These are phyloP conservation scores for Fraxinus americana DNA, from an alignment of 257 asterid species.

Conservation along the genomic window DNA sequence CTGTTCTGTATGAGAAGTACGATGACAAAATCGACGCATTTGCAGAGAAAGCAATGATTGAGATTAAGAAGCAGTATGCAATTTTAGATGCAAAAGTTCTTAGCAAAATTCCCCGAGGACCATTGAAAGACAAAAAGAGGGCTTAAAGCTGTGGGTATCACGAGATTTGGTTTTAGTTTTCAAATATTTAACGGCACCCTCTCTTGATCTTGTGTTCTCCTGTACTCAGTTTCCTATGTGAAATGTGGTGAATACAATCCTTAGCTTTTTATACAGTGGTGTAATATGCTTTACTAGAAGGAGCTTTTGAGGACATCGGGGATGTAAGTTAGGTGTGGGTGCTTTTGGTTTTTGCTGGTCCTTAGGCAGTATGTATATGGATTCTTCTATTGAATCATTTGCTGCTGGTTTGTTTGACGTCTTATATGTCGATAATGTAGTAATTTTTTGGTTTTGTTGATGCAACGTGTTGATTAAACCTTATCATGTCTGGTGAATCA, in stretches of 20 bases:
- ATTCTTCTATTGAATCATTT: background rate
- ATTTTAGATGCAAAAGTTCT: conserved; percentile 69
- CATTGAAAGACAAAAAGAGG: conserved; percentile 60
- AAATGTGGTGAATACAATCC: background rate
- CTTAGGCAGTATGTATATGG: background rate
- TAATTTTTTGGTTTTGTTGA: background rate
- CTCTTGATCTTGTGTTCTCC: background rate
- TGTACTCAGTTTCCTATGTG: background rate
- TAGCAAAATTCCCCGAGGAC: conserved; percentile 77
- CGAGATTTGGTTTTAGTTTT: background rate
- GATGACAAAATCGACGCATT: conserved; percentile 73
- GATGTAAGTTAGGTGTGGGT: background rate
- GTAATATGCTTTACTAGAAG: conserved; percentile 1
- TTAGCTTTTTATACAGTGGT: background rate
- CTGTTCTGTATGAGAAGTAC: conserved; percentile 81
- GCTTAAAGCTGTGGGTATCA: conserved; percentile 31
- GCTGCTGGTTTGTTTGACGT: background rate
- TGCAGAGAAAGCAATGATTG: conserved; percentile 69
- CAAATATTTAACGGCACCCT: too few species aligned
- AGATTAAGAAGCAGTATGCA: conserved; percentile 74
- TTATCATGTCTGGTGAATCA: too few species aligned
- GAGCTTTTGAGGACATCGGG: background rate
- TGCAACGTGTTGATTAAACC: background rate
- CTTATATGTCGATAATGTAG: background rate
- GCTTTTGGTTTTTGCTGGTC: conserved; percentile 2